Percentiles rank a stretch among this genome's conserved stretches.
Evolutionary conservation across 2,329 filamentous ascomycete genomes (phyloP).

Genomic region (Aspergillus terreus): DNA sequence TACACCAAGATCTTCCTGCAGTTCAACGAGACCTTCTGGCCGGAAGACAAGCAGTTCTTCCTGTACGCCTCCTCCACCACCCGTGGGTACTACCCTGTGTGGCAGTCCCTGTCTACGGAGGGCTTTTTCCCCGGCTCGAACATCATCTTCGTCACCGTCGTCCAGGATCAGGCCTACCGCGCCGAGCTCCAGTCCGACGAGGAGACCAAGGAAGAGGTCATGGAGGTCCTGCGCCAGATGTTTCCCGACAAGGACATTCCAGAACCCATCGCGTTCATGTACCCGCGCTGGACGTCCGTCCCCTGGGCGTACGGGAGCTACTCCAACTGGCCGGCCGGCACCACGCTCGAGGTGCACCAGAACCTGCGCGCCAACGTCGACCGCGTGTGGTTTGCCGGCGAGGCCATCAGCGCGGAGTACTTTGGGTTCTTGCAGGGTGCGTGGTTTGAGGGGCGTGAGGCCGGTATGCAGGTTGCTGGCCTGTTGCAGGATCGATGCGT

Average conservation of each 20-base stretch:
- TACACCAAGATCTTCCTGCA: conserved; percentile 71
- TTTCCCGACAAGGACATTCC: conserved; percentile 57
- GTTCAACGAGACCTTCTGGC: conserved; percentile 65
- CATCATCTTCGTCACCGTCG: conserved; percentile 64
- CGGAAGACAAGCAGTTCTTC: conserved; percentile 49
- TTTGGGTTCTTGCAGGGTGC: conserved; percentile 65
- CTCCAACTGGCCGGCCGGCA: conserved; percentile 63
- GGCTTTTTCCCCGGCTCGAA: conserved; percentile 60
- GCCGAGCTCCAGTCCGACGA: conserved; percentile 59
- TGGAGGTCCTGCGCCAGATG: conserved; percentile 58
- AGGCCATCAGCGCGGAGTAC: conserved; percentile 59
- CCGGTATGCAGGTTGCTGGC: conserved; percentile 36
- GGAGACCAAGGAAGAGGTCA: conserved; percentile 53
- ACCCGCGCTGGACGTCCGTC: conserved; percentile 54
- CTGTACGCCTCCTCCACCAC: conserved; percentile 47
- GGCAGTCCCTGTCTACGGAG: conserved; percentile 57
- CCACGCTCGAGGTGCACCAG: conserved; percentile 62
- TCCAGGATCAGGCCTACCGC: conserved; percentile 53
- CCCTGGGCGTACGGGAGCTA: conserved; percentile 60
- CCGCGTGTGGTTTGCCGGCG: conserved; percentile 62
- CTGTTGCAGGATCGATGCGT: conserved; percentile 20
- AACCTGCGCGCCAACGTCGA: conserved; percentile 62
- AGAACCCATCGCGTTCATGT: conserved; percentile 58
- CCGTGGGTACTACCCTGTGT: conserved; percentile 57
- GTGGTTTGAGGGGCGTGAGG: conserved; percentile 54